Evolutionary conservation across 2,329 filamentous ascomycete species (phyloP), one percentile per base, ranked within the genome.

Genomic region (Aspergillus sclerotialis): DNA sequence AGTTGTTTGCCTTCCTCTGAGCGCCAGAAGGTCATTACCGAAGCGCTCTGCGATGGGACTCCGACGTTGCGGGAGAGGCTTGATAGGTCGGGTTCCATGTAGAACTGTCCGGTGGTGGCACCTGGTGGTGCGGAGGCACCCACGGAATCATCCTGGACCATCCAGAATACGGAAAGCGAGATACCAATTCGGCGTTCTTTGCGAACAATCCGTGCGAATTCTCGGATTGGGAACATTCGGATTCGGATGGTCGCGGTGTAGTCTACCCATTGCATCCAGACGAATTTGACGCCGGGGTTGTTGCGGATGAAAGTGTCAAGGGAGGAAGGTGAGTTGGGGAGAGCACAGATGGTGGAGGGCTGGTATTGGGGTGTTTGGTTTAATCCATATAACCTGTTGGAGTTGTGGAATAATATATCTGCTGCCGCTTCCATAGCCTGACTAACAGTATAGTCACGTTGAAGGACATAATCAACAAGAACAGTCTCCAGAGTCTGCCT

Each of bases 251-350:
- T 82, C 2, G 77, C 76, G n/a, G 84, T 86, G 56, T 84, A 82
- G 58, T 93, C 86, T 15, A 83, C 66, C 78, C 82, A 93, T 56
- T 83, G 81, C 9, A 90, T 65, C 41, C 84, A 79, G 12, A 93
- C 60, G 49, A 80, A 89, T 40, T 80, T 76, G 4, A 78, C 63
- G 0, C 63, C 55, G 0, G 69, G 60, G 35, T 79, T 68, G 12
- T 61, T 55, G 12, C 60, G 54, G 7, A 78, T 55, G 48, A 82
- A 78, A 0, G 51, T 48, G 10, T 70, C 62, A 2, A 68, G 47
- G 7, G 55, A 47, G 15, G 54, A 37, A 7, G 37, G 33, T 17
- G 45, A 31, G 10, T 44, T 29, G 7, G n/a, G 18, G 10, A 39
- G 25, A 19, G 30, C 19, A 12, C 10, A 28, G 16, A 35, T 32